Base-by-base conservation (phyloP, 495 filamentous ascomycete genomes). In the Penicillium odoratum region DNA sequence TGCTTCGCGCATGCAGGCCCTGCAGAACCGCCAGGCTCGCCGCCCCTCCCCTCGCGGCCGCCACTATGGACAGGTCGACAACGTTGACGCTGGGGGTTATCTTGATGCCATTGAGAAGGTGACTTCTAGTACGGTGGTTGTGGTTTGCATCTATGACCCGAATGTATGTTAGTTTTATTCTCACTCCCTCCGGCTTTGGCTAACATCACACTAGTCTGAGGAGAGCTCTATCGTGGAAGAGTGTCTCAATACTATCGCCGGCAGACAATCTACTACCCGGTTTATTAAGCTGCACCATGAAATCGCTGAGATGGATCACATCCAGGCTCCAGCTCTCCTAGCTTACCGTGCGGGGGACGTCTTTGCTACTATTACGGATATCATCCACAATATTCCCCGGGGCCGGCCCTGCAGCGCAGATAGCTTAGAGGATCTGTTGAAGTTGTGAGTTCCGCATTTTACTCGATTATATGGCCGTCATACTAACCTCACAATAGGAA, bases 41-140 rank as follows among this genome's bases (percentile, higher is more conserved):
- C 85, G 78, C 75, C 71, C 72, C 34, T 83, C 88, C 59, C 89
- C 88, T 7, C 89, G 88, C 58, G 82, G 88, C 63, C 79, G 88
- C 58, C 77, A 84, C 58, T 98, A 86, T 65, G 94, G 94, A 9
- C 80, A 78, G 7, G 74, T 98, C 48, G 86, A 92, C 50, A 82
- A 81, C 28, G 94, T 98, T 13, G 94, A 98, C 77, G 94, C 91
- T 3, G 78, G 83, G 46, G 94, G 92, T 21, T 98, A 95, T 63
- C 81, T 98, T 50, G 92, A 98, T 75, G 95, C 94, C 50, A 88
- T 98, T 65, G 94, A 98, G 77, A 92, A 89, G 70, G 89, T 92
- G 5, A 78, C 84, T 40, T 71, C 85, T 18, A 92, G 92, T 47
- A 92, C 90, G 0, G 80, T 91, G 10, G 93, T 98, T n/a, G 90